phyloP scores from a whole-genome alignment of 768 basidiomycete genomes.

The Chiua virens region DNA sequence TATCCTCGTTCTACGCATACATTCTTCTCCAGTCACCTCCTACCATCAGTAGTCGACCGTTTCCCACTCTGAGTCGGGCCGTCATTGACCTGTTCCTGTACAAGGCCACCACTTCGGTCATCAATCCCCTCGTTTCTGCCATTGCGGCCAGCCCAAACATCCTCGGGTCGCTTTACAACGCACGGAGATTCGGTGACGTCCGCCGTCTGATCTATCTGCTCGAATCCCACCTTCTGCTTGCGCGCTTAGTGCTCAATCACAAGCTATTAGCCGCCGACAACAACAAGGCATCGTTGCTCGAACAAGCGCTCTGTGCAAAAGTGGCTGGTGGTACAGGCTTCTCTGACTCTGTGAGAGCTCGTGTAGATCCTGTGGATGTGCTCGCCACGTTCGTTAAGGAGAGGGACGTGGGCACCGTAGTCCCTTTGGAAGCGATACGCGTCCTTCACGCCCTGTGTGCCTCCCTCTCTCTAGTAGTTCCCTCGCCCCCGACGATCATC shows the following conservation, averaged over 20 bases:
- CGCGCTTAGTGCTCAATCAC: conserved; percentile 59
- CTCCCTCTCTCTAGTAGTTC: conserved; percentile 59
- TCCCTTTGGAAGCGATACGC: conserved; percentile 66
- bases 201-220: conserved; percentile 67
- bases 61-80: conserved; percentile 57
- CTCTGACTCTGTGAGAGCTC: conserved; percentile 44
- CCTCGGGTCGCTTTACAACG: conserved; percentile 55
- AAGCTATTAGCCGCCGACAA: conserved; percentile 51
- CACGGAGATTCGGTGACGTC: conserved; percentile 70
- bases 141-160: conserved; percentile 63
- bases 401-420: conserved; percentile 54
- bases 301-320: conserved; percentile 71
- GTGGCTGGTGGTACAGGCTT: conserved; percentile 49
- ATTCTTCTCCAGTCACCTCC: conserved; percentile 66
- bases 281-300: conserved; percentile 63
- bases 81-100: conserved; percentile 71
- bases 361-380: conserved; percentile 73
- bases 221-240: conserved; percentile 62
- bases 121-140: conserved; percentile 75
- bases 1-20: conserved; percentile 65
- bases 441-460: conserved; percentile 68
- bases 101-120: conserved; percentile 75
- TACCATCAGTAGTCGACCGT: conserved; percentile 52
- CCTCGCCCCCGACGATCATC: conserved; percentile 70
- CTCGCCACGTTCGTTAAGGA: conserved; percentile 67